Evolutionary conservation across 257 asterid species (phyloP), one percentile per base, ranked within the genome.

Genomic region (Scutellaria minor): DNA sequence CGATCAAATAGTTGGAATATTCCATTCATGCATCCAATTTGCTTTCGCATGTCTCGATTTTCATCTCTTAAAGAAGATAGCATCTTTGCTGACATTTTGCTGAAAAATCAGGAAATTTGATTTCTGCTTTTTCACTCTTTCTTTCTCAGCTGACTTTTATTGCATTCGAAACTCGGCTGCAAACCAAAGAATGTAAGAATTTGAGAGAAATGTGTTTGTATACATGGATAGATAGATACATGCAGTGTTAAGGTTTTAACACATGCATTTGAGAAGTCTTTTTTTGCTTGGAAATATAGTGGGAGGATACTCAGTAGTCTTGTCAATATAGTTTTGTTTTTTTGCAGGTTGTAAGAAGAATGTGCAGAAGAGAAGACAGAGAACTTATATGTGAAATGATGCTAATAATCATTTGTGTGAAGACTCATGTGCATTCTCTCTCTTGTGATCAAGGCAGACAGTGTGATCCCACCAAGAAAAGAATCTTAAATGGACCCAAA

Each of bases 1-100:
- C 85, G 84, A 63, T 80, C 88, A 24, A 91, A 86, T 57, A 91
- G 79, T 76, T 85, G 91, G 74, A 88, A 90, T 77, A 92, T 79
- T 59, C 87, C 86, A 62, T 86, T 85, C 91, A 88, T 85, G 87
- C 98, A 92, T 20, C 98, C 94, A 45, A 86, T 72, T 75, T 89
- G 91, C 84, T 87, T 90, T 31, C 68, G 78, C 74, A 82, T 55
- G 66, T 87, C 82, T 64, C 70, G 54, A 54, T 74, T 78, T 54
- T 82, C 91, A 7, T 85, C 86, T 57, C 76, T 74, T 37, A 78
- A 63, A 13, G 85, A 72, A 62, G 86, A 55, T 64, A 72, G 22
- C 57, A 73, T 81, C 75, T 80, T 86, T 8, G 87, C 78, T 27
- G 95, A 79, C 96, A 87, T 87, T 14, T 79, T 61, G 14, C 27